A percentile compares a stretch with the other conserved stretches of the same genome.
These are phyloP conservation scores for Umbilicaria muhlenbergii DNA, from an alignment of 495 filamentous ascomycete genomes.

Conservation along the genomic window DNA sequence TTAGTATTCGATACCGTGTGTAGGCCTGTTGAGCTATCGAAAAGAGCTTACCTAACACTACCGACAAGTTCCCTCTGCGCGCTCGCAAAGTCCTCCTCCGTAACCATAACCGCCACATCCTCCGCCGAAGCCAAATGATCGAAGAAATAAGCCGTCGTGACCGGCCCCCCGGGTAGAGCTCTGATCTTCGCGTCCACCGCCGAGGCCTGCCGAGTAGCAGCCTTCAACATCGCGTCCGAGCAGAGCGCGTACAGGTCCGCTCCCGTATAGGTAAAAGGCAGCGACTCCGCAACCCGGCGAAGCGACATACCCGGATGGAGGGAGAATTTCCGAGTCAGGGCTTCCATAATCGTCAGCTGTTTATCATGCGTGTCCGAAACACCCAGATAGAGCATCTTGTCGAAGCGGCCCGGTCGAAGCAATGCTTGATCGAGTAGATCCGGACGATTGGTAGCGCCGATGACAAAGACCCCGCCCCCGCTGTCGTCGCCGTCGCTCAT, in stretches of 20 bases:
- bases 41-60: conserved; percentile 48
- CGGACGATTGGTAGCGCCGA: conserved; percentile 90
- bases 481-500: conserved; percentile 90
- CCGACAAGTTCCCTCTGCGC: conserved; percentile 79
- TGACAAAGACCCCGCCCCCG: conserved; percentile 84
- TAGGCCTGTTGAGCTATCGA: background rate
- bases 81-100: conserved; percentile 68
- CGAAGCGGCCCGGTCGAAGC: conserved; percentile 82
- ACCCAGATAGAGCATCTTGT: conserved; percentile 97
- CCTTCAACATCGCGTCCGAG: conserved; percentile 97
- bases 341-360: conserved; percentile 86
- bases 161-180: conserved; percentile 32
- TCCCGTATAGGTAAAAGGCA: conserved; percentile 94
- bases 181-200: conserved; percentile 75
- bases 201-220: conserved; percentile 78
- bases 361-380: conserved; percentile 95
- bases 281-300: conserved; percentile 48
- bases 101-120: conserved; percentile 74
- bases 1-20: conserved; percentile 11
- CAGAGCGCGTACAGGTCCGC: conserved; percentile 94
- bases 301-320: conserved; percentile 66
- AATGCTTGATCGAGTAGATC: conserved; percentile 87
- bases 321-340: conserved; percentile 84
- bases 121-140: conserved; percentile 74
- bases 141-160: conserved; percentile 86